phyloP scores from a whole-genome alignment of 306 rosid species.

The Myrica gale region DNA sequence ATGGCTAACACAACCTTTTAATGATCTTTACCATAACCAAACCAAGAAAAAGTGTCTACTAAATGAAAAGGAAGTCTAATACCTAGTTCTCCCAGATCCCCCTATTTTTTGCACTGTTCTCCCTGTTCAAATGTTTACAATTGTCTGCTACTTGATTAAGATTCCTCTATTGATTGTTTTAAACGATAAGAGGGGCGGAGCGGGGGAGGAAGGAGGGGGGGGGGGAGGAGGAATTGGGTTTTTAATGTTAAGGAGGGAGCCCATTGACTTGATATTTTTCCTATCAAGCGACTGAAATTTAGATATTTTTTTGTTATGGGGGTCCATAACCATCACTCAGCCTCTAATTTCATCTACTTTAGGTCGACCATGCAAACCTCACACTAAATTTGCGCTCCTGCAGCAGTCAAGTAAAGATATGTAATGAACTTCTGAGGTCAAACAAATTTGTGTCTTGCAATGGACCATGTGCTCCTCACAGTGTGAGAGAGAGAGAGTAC shows the following conservation, averaged over 20 bases:
- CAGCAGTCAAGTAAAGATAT: not conserved
- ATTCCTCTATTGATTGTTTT: not conserved
- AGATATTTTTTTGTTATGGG: not conserved
- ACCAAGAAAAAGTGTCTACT: too few species aligned
- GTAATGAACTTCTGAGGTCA: not conserved
- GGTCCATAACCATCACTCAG: not conserved
- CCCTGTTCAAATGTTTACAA: not conserved
- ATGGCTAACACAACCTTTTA: not conserved
- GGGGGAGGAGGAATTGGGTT: too few species aligned
- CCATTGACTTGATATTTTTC: not conserved
- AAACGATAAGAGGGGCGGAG: too few species aligned
- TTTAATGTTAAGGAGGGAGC: not conserved
- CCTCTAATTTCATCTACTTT: not conserved
- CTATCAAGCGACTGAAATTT: too few species aligned
- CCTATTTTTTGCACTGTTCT: not conserved
- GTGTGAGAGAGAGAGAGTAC: conserved; percentile 37
- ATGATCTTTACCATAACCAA: not conserved
- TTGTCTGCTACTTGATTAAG: not conserved
- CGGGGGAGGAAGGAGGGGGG: too few species aligned
- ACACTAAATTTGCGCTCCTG: not conserved
- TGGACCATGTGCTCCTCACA: not conserved
- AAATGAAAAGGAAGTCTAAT: not conserved
- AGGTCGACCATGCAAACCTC: not conserved
- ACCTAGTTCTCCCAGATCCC: not conserved
- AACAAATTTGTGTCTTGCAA: not conserved